Base-by-base conservation (phyloP, 106 monocot species). In the Dactylorhiza incarnata region DNA sequence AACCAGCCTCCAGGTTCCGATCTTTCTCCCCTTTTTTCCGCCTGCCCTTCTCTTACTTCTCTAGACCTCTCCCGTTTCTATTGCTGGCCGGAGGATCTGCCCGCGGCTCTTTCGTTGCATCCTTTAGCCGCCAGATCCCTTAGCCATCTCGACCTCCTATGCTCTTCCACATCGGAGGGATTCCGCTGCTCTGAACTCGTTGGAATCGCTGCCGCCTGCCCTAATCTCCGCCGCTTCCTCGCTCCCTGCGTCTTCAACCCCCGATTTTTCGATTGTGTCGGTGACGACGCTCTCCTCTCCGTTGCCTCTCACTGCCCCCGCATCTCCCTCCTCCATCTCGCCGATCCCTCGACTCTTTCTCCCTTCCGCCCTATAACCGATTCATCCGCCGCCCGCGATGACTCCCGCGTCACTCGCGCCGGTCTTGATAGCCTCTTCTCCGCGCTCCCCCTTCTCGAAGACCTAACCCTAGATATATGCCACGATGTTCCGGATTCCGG, bases 71-170 rank as follows among this genome's bases (percentile, higher is more conserved):
- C 89, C 8, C 73, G 71, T 29, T 99, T 99, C 80, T 99, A 99
- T 78, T 99, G 83, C 89, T 99, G 99, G 99, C 77, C 91, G 9
- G 99, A 99, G 74, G 99, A 99, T 70, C 12, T 99, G 11, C 78
- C 82, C 3, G 76, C 79, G 0, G 99, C 99, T 16, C 77, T 99
- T 50, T 68, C 68, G 9, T 72, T 76, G 3, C 20, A 76, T 26
- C 78, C 83, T 2, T 4, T 19, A 24, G 82, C 86, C n/a, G 77
- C 89, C 0, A 65, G 73, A 0, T 37, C 67, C 7, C 80, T 99
- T 16, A 61, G 78, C 45, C 55, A 54, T 5, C 80, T 99, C 44
- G 74, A 99, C 43, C 88, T 99, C 75, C 78, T 91, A 72, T 76
- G 78, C 53, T 58, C 82, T 14, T 48, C 83, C 19, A 63, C 84